Evolutionary conservation across 2,329 filamentous ascomycete species (phyloP), one percentile per base, ranked within the genome.

Genomic region (Aspergillus sp.): DNA sequence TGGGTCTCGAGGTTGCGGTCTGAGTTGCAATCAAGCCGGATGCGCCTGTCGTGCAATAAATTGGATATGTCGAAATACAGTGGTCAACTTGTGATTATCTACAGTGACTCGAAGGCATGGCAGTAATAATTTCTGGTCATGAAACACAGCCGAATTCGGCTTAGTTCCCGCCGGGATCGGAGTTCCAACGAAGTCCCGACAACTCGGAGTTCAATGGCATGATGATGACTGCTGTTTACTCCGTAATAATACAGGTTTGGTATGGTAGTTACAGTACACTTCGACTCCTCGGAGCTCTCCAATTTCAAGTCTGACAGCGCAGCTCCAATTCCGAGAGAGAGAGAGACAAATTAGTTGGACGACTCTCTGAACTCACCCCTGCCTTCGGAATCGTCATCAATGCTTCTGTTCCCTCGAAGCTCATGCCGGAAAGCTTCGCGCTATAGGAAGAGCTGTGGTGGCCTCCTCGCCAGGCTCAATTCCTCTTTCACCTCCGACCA

Each of bases 401-500:
- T 76, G 72, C 69, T 68, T 62, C 64, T 64, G 59, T 60, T 68
- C 59, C 60, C 61, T 54, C 67, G 58, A 59, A 53, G 62, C 38
- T 61, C 62, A 67, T 68, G 66, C 60, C 65, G 64, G 57, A 63
- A 63, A 56, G 65, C 64, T 45, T 59, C 51, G 53, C 57, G n/a
- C 51, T 59, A 50, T 48, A 57, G 49, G 17, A 53, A 43, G 41
- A 43, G 13, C 43, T 31, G 17, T 15, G 49, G 59, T 15, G 41
- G 54, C 53, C 51, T 56, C 62, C 63, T 60, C 41, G 50, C 65
- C 25, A 70, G 74, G 41, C 64, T 68, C 55, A 76, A 74, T 62
- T 74, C 73, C 6, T 75, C 71, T 17, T 73, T 71, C 50, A 51
- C 70, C 38, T 62, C 70, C 52, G 63, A 71, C 43, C 68, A 65